These are phyloP conservation scores for Magnusiomyces tetraspermus DNA, from an alignment of 1,139 yeast genomes.

Conservation along the genomic window DNA sequence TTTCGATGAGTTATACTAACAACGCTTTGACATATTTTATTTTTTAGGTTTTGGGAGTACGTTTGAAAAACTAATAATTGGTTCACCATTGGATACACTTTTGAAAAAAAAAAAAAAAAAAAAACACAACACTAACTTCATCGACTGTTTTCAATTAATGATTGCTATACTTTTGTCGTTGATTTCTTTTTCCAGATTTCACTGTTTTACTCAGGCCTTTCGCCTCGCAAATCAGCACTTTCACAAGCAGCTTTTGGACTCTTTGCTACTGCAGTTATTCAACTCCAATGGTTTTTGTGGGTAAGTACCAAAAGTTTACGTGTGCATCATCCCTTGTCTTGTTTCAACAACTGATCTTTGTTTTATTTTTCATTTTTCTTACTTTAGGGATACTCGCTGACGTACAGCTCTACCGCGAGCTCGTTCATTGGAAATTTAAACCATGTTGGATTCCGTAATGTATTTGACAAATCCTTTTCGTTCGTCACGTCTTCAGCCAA, in stretches of 20 bases:
- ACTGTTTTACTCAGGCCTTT: slow-evolving; percentile 50
- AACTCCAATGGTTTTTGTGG: slow-evolving; percentile 44
- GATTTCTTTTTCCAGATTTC: slow-evolving; percentile 26
- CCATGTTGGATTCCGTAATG: slow-evolving; percentile 36
- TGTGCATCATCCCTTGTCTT: slow-evolving; percentile 26
- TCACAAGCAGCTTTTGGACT: slow-evolving; percentile 46
- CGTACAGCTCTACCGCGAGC: slow-evolving; percentile 35
- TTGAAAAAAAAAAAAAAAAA: too few species aligned
- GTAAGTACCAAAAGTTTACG: slow-evolving; percentile 1
- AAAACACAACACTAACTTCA: neutral
- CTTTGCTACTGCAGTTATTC: slow-evolving; percentile 36
- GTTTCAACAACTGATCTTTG: neutral
- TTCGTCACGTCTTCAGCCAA: slow-evolving; percentile 15
- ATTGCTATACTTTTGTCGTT: neutral
- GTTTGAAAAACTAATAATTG: neutral
- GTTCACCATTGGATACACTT: neutral
- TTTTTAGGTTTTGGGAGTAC: slow-evolving; percentile 9
- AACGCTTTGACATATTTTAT: too few species aligned
- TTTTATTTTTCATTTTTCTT: neutral
- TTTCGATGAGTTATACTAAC: slow-evolving; percentile 1
- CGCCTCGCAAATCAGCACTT: slow-evolving; percentile 47
- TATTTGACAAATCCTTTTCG: slow-evolving; percentile 20
- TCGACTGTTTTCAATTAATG: neutral
- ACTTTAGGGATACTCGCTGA: slow-evolving; percentile 41
- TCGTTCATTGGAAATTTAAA: slow-evolving; percentile 42